phyloP scores from a whole-genome alignment of 2,329 filamentous ascomycete species.

The Cladosporium oxysporum region DNA sequence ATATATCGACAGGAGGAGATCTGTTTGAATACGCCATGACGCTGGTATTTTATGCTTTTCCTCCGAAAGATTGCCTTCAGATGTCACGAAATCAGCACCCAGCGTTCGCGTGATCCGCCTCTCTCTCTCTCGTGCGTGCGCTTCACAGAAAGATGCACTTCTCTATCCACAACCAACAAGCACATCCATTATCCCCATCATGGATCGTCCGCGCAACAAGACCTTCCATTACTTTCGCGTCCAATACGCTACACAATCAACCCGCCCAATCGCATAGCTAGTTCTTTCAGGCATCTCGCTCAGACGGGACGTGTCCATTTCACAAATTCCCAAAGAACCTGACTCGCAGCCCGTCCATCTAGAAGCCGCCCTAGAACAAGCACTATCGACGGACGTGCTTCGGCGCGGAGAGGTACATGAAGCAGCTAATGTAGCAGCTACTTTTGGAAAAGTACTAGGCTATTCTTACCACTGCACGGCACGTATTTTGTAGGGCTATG shows the following conservation, averaged over 20 bases:
- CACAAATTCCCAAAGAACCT: not conserved
- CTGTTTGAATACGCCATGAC: too few relatives aligned
- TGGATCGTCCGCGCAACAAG: too few relatives aligned
- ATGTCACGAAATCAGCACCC: not conserved
- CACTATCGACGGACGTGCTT: slow-evolving; percentile 4
- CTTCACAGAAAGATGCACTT: not conserved
- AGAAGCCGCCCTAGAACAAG: slow-evolving; percentile 1
- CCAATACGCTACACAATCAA: not conserved
- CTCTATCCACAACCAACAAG: not conserved
- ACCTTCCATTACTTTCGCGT: not conserved
- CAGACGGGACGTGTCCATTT: not conserved
- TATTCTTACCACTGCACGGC: slow-evolving; percentile 4
- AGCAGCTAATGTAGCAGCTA: slow-evolving; percentile 8
- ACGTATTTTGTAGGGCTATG: not conserved
- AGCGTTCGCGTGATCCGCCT: not conserved
- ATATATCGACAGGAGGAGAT: not conserved
- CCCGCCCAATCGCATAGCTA: not conserved
- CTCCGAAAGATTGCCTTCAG: too few relatives aligned
- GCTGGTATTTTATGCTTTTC: too few relatives aligned
- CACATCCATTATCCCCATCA: not conserved
- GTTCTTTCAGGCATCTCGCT: not conserved
- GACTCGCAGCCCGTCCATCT: slow-evolving; percentile 5
- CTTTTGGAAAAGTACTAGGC: not conserved
- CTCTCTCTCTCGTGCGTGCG: not conserved
- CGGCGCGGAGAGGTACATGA: not conserved